Evolutionary conservation across 2,329 filamentous ascomycete genomes (phyloP).

Genomic region (Fusarium sterilihyphosum): DNA sequence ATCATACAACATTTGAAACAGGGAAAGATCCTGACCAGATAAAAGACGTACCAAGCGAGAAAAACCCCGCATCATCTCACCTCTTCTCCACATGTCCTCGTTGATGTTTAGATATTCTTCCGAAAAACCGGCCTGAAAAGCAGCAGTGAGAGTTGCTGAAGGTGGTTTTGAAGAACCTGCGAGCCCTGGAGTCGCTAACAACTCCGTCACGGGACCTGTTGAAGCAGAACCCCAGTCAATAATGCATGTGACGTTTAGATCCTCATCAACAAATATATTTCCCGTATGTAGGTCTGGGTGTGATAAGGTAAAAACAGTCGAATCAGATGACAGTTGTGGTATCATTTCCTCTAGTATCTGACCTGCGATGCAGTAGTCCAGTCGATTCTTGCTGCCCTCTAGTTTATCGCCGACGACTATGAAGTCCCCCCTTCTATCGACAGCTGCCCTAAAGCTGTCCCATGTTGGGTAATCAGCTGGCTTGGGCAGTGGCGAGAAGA

Average conservation of each 20-base stretch:
- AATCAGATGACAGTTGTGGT: rapidly evolving
- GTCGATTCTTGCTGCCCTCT: neutral
- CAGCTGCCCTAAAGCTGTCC: neutral
- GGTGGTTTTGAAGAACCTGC: neutral
- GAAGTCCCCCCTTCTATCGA: neutral
- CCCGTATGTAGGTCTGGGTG: neutral
- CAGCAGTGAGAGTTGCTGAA: neutral
- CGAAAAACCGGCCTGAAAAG: neutral
- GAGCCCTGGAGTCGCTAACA: neutral
- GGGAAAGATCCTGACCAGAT: constrained; percentile 24
- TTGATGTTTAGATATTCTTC: neutral
- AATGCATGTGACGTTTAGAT: neutral
- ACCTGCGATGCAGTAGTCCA: neutral
- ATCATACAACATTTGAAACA: constrained; percentile 20
- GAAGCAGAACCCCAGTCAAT: neutral
- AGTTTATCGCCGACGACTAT: neutral
- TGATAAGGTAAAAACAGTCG: neutral
- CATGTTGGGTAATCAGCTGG: neutral
- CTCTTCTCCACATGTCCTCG: neutral
- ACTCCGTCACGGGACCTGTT: neutral
- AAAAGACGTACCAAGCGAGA: constrained; percentile 25
- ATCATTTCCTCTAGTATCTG: neutral
- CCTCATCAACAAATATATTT: neutral
- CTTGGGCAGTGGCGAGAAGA: neutral
- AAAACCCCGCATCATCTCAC: constrained; percentile 24